Base-by-base conservation (phyloP, 139 green algal genomes). In the Chlamydomonas schloesseri region DNA sequence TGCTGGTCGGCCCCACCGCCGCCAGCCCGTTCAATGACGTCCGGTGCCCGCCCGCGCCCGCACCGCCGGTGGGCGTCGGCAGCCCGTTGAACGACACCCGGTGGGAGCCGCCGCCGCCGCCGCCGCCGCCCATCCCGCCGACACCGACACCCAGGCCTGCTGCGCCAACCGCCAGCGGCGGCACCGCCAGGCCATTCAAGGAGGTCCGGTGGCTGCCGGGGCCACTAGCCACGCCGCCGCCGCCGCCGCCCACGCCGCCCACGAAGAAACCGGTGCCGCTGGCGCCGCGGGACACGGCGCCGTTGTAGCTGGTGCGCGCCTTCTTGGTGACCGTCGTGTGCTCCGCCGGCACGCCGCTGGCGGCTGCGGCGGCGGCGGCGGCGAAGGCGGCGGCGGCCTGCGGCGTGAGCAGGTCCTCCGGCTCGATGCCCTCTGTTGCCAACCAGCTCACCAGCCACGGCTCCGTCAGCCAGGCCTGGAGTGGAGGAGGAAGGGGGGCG, bases 401-500 rank as follows among this genome's bases (percentile, higher is more conserved):
- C 13, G 46, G 78, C 64, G 64, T 84, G 1, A 73, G 50, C 34
- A 86, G 33, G 17, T 86, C 80, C 23, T 53, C 80, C 3, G 46
- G 20, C 6, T 70, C 68, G 10, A 86, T 79, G 17, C 80, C 80
- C 67, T 86, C 80, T 42, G 78, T 53, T 0, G 68, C 68, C 8
- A 86, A 55, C 80, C 80, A 86, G 47, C 37, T 70, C 2, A 77
- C 31, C 50, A 86, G 80, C 80, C 81, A 87, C 3, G 70, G 36
- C 81, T 87, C 81, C 23, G 23, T 88, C 20, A 92, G 86, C 94
- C 94, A 96, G 60, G 94, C 93, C 42, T 50, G 42, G n/a, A n/a
- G n/a, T n/a, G n/a, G n/a, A n/a, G n/a, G n/a, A n/a, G n/a, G n/a
- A n/a, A n/a, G n/a, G n/a, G n/a, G n/a, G n/a, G n/a, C n/a, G n/a